Base-by-base conservation (phyloP, 768 basidiomycete genomes). In the Lactarius vividus region DNA sequence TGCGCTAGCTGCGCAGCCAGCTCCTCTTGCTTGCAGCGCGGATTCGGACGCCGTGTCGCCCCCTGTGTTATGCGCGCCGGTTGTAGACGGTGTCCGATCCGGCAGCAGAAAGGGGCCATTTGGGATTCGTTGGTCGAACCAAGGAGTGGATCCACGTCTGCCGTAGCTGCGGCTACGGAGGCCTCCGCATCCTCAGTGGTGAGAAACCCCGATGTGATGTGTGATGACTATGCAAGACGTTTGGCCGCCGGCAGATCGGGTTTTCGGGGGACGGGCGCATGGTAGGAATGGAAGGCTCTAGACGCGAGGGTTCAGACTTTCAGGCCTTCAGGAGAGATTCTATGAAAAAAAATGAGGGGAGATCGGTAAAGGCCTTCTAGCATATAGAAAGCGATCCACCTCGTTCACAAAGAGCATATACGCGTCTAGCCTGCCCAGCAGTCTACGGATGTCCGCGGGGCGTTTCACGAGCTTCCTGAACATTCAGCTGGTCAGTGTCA, bases 1-100 rank as follows among this genome's bases (percentile, higher is more conserved):
- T 85, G 75, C 1, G 87, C 87, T 31, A 95, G 84, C 71, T 92
- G 88, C 9, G 80, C 79, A 0, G 91, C 82, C 56, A 96, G 84
- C 29, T 91, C 85, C 59, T 91, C 84, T 28, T 96, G 94, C 2
- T n/a, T n/a, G n/a, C 33, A 10, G 33, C 33, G 33, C 33, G 10
- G 33, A 10, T 33, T 8, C 33, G 3, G 35, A 35, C 11, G 35
- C 11, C 3, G 42, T 60, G 23, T n/a, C 35, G 35, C 35, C 35
- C 11, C 35, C 35, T 3, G 35, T 1, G 11, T 35, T 35, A 11
- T 11, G n/a, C 46, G 15, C 13, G 15, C 37, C 37, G 13, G 37
- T 5, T 18, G n/a, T 23, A 5, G 46, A 49, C 5, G 46, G 23
- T 10, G 46, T 4, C 46, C 53, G 29, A 77, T 63, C 3, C 75